Evolutionary conservation across 2,329 filamentous ascomycete genomes (phyloP), one percentile per base, ranked within the genome.

Genomic region (Trichoderma koningiopsis): DNA sequence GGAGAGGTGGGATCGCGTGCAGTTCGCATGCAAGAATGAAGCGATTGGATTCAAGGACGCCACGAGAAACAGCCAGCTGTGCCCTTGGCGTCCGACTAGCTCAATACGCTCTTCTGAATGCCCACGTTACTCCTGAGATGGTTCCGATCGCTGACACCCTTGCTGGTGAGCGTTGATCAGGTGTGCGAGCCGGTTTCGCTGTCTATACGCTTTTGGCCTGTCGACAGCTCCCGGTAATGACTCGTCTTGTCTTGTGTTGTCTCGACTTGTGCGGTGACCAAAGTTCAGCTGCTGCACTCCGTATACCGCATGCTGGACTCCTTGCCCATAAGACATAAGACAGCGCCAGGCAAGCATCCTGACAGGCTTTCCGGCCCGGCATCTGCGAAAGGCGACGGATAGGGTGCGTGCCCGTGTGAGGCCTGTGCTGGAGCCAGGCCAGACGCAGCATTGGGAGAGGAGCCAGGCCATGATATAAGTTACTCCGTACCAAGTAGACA

Each of bases 31-130:
- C 63, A 67, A 67, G 63, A 67, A 67, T 67, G 55, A 67, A 67
- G 63, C 63, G 63, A 67, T 67, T 67, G 63, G 63, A 67, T 67
- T 67, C 63, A 49, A 67, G 22, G 57, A 67, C 63, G 63, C 63
- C 63, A 67, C 63, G 63, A 67, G 63, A 67, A 67, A 27, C 55
- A 43, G 35, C 63, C 11, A 31, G 55, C 61, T 52, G 56, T 56
- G 55, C n/a, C 63, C 63, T 67, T 58, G 63, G 55, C 63, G 37
- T 19, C 35, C 40, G 29, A n/a, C 55, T 31, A 58, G 40, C 47
- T 52, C 55, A 31, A 43, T 55, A 52, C 63, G 55, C 63, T 59
- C 27, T 53, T 66, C 49, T 58, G 63, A 43, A 58, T 58, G 53
- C 52, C 63, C 63, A 67, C 29, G 63, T 47, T 67, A 67, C 63